Base-by-base conservation (phyloP, 805 yeast species). In the Sporopachydermia lactativora region DNA sequence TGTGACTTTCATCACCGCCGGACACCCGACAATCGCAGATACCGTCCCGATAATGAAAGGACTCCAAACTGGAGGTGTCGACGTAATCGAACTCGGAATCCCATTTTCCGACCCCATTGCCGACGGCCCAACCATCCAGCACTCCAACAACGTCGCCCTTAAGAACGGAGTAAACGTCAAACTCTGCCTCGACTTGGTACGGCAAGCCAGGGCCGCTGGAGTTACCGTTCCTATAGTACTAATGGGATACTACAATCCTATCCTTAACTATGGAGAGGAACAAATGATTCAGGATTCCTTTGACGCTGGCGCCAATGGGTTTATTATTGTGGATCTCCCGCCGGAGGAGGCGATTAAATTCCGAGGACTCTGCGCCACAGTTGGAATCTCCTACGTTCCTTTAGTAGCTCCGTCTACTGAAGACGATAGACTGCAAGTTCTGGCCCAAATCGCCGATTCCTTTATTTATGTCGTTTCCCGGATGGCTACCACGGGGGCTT, bases 71-170 rank as follows among this genome's bases (percentile, higher is more conserved):
- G 96, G 95, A 49, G 99, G 99, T 43, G 94, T 82, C 34, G 97
- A 92, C 55, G 72, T 92, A 46, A 84, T 92, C 50, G 99, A 92
- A 63, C 64, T 92, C 38, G 98, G 99, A 46, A 64, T 92, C 57
- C 99, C 99, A 38, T 92, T 92, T 59, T 80, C 95, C 16, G 99
- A 92, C 58, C 98, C 99, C 34, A 86, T 92, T 58, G 99, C 97
- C 24, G 99, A 92, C 60, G 99, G 99, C 38, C 95, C 97, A 34
- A 84, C 95, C 14, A 92, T 92, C 53, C 98, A 92, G 64, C 76
- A 66, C 24, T 85, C 97, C 34, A 88, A 88, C 63, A 73, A 73
- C 15, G 66, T 64, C n/a, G 92, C 98, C 15, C 68, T 92, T 47
- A 69, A 73, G 17, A 89, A 92, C 52, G 94, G 94, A 11, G 73